Conservation (phyloP, 208 protist species). For the Sergeia podlipaevii region DNA sequence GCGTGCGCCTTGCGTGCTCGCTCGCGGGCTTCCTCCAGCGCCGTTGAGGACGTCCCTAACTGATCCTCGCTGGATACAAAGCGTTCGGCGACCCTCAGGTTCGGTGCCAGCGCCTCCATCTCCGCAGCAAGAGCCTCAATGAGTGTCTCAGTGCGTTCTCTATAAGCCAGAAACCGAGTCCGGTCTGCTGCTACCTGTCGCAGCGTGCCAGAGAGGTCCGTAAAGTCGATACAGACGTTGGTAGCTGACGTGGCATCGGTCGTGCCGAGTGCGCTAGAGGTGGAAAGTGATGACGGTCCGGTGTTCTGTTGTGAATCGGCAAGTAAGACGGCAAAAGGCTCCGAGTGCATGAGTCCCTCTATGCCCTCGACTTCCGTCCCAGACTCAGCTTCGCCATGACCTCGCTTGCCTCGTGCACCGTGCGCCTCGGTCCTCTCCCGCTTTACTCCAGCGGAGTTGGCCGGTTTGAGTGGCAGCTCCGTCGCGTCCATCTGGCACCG, state of each 20-base stretch:
- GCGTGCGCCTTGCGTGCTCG: slow-evolving; percentile 62
- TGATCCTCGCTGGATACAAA: slow-evolving; percentile 61
- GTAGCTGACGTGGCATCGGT: slow-evolving; percentile 14
- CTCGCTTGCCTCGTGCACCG: background rate
- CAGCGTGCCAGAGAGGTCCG: slow-evolving; percentile 42
- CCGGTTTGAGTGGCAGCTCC: slow-evolving; percentile 46
- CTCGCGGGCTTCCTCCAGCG: slow-evolving; percentile 76
- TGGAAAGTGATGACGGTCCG: slow-evolving; percentile 2
- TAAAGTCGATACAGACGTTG: slow-evolving; percentile 71
- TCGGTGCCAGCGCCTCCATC: slow-evolving; percentile 82
- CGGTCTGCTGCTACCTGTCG: slow-evolving; percentile 36
- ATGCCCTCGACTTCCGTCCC: background rate
- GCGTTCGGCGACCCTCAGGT: slow-evolving; percentile 68
- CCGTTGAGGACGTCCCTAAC: slow-evolving; percentile 62
- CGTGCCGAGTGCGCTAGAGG: background rate
- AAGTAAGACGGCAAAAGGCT: background rate
- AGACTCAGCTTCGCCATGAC: background rate
- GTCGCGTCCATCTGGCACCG: slow-evolving; percentile 89
- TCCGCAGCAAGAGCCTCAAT: slow-evolving; percentile 51
- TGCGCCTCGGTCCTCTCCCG: slow-evolving; percentile 25
- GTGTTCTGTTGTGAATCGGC: background rate
- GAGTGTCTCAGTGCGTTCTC: slow-evolving; percentile 47
- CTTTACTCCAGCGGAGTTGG: slow-evolving; percentile 34
- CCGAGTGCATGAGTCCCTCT: background rate
- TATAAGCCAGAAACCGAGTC: slow-evolving; percentile 47